Base-by-base conservation (phyloP, 805 yeast species). In the Saccharomycopsis synnaedendra region DNA sequence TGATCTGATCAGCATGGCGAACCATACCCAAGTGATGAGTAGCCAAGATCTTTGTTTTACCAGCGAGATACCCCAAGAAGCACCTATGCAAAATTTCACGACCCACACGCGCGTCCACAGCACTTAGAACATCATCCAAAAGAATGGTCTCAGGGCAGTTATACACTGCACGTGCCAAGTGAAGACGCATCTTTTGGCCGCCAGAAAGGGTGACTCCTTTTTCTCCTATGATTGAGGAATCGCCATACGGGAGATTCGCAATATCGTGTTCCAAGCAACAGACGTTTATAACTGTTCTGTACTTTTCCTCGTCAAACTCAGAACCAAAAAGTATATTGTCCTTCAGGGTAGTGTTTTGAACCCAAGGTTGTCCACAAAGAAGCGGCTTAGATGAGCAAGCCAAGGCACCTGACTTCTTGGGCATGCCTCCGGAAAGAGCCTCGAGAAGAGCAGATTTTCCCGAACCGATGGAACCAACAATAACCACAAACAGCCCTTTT, bases 71-170 rank as follows among this genome's bases (percentile, higher is more conserved):
- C 0, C 79, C 84, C 51, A 70, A 46, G 42, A 83, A 57, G 59
- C 90, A 83, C 31, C 70, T 60, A 42, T 74, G 69, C 67, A 81
- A 72, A 46, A 82, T 80, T 56, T 79, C 83, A 50, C 73, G 70
- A 4, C 87, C 87, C 42, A 82, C 88, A 54, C 80, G 76, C 35
- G 85, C 85, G 60, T 82, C 88, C 11, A 82, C 88, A 5, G 89
- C 88, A 60, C 82, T 74, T 42, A 82, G 67, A 19, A 82, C 83
- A 58, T 82, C 89, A 58, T 82, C 89, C 47, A 82, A 60, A 46
- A 82, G 59, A 42, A 79, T 66, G 9, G 80, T 77, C 54, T 80
- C 82, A 9, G 69, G 70, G 33, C 75, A 66, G 5, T 76, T 72
- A 57, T 82, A 82, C 3, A 80, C 82, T 3, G 85, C 79, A 57